Conservation (phyloP, 108 stramenopile genomes). For the Nitzschia putrida region DNA sequence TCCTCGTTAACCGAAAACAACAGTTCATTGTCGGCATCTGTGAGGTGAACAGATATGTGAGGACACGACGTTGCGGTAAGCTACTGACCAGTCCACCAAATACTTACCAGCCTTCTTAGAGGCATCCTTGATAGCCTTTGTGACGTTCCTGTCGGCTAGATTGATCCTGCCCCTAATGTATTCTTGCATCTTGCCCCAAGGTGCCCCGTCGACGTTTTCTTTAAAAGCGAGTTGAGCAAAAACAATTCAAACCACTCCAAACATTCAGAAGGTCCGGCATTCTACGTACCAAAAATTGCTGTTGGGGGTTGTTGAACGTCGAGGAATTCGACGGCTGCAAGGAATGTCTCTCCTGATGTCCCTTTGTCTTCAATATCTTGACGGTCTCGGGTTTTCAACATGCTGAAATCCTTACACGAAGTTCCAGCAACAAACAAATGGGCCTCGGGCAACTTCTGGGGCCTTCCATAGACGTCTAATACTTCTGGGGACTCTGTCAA, state of each 20-base stretch:
- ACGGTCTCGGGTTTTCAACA: conserved; percentile 55
- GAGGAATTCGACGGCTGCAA: conserved; percentile 70
- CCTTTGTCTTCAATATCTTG: conserved; percentile 82
- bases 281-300: conserved; percentile 53
- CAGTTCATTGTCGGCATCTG: conserved; percentile 32
- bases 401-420: conserved; percentile 77
- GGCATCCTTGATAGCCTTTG: conserved; percentile 46
- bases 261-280: not conserved
- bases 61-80: not conserved
- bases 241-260: not conserved
- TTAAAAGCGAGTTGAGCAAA: not conserved
- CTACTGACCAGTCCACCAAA: conserved; percentile 30
- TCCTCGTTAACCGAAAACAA: conserved; percentile 31
- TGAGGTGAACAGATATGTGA: not conserved
- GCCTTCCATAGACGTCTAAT: conserved; percentile 67
- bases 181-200: conserved; percentile 80
- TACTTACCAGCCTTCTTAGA: conserved; percentile 3
- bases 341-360: conserved; percentile 73
- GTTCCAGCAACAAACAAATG: conserved; percentile 84
- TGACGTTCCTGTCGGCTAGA: conserved; percentile 29
- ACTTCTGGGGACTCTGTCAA: conserved; percentile 48
- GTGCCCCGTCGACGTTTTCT: conserved; percentile 74
- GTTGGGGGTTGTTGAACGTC: conserved; percentile 56
- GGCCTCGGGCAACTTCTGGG: conserved; percentile 42
- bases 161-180: conserved; percentile 70